Evolutionary conservation across 2,329 filamentous ascomycete species (phyloP), one percentile per base, ranked within the genome.

Genomic region (Diaporthe vaccinii): DNA sequence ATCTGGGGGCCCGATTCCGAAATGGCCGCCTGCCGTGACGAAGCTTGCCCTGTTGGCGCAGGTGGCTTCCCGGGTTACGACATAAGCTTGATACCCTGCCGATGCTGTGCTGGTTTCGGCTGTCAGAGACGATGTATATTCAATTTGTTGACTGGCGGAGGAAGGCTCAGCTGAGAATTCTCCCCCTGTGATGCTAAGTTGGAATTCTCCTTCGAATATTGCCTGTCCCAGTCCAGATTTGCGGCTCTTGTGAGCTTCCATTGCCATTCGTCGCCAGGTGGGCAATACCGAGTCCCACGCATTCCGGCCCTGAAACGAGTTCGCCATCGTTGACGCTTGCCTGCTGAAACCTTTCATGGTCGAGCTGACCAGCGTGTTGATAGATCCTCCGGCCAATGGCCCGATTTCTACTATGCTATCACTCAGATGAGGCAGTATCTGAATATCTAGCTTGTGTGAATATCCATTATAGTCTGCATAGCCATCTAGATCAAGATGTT

Each of bases 401-500:
- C 53, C 53, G 12, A 5, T 34, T 57, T 57, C 15, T 15, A 57
- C 53, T 15, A 57, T 34, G 14, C 3, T 31, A 20, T 57, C 53
- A 6, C 28, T 31, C 28, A 57, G 10, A 31, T 57, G 53, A 3
- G 53, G 15, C 53, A 57, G 15, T 20, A 57, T 3, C 28, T 57
- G 53, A 14, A 34, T 34, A 17, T 57, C 28, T 5, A 57, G 14
- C 28, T 57, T 57, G 25, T 57, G 53, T 5, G 53, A 28, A 57
- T 57, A 34, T 15, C 25, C 53, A 57, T 34, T 28, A 9, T 6
- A 31, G 28, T 20, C 5, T 34, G 53, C 53, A 20, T 57, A 31
- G 53, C 53, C 28, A 57, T 57, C 53, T 15, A 57, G 53, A 34
- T 57, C 53, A 57, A 57, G 53, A 57, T 57, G 53, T 34, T 34